Percentiles rank a stretch among this genome's conserved stretches.
Conservation (phyloP, 2,329 filamentous ascomycete species). For the Cladosporium colombiae region DNA sequence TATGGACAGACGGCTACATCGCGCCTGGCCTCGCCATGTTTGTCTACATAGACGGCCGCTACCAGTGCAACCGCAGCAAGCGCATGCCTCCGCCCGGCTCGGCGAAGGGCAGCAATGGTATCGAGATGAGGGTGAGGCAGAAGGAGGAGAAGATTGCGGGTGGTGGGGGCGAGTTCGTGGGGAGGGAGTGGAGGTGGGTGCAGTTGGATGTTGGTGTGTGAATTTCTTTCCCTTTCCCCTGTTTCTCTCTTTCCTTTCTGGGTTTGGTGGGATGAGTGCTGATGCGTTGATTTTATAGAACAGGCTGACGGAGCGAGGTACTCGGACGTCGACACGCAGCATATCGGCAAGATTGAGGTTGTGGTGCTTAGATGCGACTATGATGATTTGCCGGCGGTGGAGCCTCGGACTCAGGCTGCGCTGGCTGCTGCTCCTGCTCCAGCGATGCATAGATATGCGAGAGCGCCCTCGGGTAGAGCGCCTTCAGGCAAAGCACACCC, state of each 20-base stretch:
- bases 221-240: background rate
- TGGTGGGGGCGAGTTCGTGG: slow-evolving; percentile 50
- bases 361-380: slow-evolving; percentile 48
- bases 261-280: background rate
- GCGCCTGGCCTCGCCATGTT: slow-evolving; percentile 55
- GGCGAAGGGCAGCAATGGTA: background rate
- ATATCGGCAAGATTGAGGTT: slow-evolving; percentile 52
- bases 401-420: background rate
- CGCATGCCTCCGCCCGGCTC: slow-evolving; percentile 27
- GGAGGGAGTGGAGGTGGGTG: slow-evolving; percentile 56
- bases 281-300: slow-evolving; percentile 30
- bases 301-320: slow-evolving; percentile 41
- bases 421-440: slow-evolving; percentile 8
- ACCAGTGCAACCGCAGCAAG: slow-evolving; percentile 59
- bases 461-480: background rate
- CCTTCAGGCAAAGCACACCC: slow-evolving; percentile 21
- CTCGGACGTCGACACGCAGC: slow-evolving; percentile 37
- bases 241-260: background rate
- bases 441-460: background rate
- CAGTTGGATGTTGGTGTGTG: slow-evolving; percentile 50
- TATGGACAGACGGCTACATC: slow-evolving; percentile 53
- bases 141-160: slow-evolving; percentile 51
- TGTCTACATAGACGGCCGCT: slow-evolving; percentile 59
- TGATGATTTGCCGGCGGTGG: slow-evolving; percentile 15
- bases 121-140: slow-evolving; percentile 50